Evolutionary conservation across 495 filamentous ascomycete genomes (phyloP).

Genomic region (Parathielavia hyrcaniae): DNA sequence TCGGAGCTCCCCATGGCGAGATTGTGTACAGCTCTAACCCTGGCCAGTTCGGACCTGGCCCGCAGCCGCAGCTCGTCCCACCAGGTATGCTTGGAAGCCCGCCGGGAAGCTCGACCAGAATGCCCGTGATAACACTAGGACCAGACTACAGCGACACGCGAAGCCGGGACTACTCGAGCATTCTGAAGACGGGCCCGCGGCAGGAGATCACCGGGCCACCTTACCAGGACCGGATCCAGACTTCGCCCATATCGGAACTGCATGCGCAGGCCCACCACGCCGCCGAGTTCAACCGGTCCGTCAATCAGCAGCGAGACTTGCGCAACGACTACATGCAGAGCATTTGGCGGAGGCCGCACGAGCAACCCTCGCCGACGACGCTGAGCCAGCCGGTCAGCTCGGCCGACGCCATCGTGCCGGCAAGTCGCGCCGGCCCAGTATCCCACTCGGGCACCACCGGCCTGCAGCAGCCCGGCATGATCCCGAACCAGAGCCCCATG

Average conservation of each 20-base stretch:
- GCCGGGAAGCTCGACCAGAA: constrained; percentile 57
- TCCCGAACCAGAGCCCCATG: constrained; percentile 49
- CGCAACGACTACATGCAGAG: constrained; percentile 70
- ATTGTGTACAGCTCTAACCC: constrained; percentile 78
- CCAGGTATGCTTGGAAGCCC: constrained; percentile 61
- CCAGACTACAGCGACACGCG: constrained; percentile 72
- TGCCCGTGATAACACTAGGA: constrained; percentile 79
- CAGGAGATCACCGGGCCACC: constrained; percentile 85
- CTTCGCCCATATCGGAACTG: constrained; percentile 74
- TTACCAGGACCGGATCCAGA: constrained; percentile 80
- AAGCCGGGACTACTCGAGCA: constrained; percentile 71
- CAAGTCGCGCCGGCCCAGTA: constrained; percentile 46
- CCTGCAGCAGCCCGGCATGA: constrained; percentile 38
- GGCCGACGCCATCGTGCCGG: constrained; percentile 38
- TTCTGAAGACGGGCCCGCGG: constrained; percentile 65
- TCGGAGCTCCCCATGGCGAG: constrained; percentile 62
- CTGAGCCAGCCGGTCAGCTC: constrained; percentile 44
- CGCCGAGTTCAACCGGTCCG: constrained; percentile 79
- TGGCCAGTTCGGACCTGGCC: constrained; percentile 50
- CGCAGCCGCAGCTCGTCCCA: constrained; percentile 62
- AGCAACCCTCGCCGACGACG: constrained; percentile 54
- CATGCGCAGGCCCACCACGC: constrained; percentile 81
- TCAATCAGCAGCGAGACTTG: constrained; percentile 67
- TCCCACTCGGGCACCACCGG: constrained; percentile 41
- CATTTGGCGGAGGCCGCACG: constrained; percentile 71